A percentile compares a stretch with the other conserved stretches of the same genome.
phyloP scores from a whole-genome alignment of 2,329 filamentous ascomycete species.

The Monosporascus sp. region DNA sequence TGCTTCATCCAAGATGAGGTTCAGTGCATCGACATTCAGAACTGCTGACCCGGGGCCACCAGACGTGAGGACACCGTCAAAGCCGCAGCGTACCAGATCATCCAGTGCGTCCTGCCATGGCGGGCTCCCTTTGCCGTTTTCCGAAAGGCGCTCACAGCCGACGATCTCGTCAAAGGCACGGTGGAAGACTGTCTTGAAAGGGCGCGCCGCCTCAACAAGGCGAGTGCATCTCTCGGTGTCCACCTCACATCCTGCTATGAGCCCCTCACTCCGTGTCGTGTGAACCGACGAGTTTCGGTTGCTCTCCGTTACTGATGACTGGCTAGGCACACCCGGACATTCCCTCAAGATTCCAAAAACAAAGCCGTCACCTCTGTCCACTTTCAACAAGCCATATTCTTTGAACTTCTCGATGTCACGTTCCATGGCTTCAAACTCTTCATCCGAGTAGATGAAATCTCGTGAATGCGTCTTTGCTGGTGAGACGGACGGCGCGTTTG shows the following conservation, averaged over 20 bases:
- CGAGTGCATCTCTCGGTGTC: slow-evolving; percentile 34
- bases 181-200: slow-evolving; percentile 47
- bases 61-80: slow-evolving; percentile 47
- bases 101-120: slow-evolving; percentile 26
- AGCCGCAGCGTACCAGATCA: slow-evolving; percentile 37
- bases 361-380: slow-evolving; percentile 46
- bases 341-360: slow-evolving; percentile 45
- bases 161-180: slow-evolving; percentile 50
- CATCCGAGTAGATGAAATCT: slow-evolving; percentile 46
- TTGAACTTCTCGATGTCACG: slow-evolving; percentile 33
- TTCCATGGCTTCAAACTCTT: slow-evolving; percentile 41
- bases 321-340: too few species aligned
- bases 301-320: too few species aligned
- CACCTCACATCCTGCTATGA: slow-evolving; percentile 21
- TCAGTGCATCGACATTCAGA: slow-evolving; percentile 34
- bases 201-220: slow-evolving; percentile 37
- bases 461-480: slow-evolving; percentile 8
- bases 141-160: slow-evolving; percentile 8
- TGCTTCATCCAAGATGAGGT: slow-evolving; percentile 27
- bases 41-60: slow-evolving; percentile 40
- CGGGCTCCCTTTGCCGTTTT: not conserved
- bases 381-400: slow-evolving; percentile 30
- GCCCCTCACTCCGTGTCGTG: not conserved
- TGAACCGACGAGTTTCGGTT: too few species aligned
- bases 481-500: slow-evolving; percentile 11